Conservation (phyloP, 345 rosid genomes). For the Zanthoxylum bungeanum region DNA sequence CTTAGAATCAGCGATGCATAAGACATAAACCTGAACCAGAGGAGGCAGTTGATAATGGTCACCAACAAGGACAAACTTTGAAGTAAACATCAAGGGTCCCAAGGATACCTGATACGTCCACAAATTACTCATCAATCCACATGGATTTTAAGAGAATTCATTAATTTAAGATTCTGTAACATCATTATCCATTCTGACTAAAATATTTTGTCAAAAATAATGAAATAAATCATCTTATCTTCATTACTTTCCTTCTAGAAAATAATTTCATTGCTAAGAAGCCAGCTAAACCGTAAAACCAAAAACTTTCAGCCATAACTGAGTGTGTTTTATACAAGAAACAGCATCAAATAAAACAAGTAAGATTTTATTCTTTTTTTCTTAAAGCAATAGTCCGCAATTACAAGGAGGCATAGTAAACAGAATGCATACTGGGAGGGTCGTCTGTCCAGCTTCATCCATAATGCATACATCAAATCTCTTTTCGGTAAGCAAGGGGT, state of each 20-base stretch:
- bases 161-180: not conserved
- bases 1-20: constrained; percentile 5
- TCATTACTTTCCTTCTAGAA: not conserved
- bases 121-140: constrained; percentile 9
- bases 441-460: constrained; percentile 98
- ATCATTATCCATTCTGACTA: not conserved
- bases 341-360: not conserved
- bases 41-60: constrained; percentile 99
- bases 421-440: constrained; percentile 69
- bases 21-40: constrained; percentile 67
- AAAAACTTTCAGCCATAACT: no score
- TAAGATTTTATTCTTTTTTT: no score
- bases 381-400: constrained; percentile 14
- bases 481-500: constrained; percentile 82
- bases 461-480: constrained; percentile 89
- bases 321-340: not conserved
- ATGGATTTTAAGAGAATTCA: not conserved
- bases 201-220: not conserved
- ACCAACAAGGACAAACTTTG: constrained; percentile 91
- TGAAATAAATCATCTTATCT: not conserved
- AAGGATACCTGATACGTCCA: constrained; percentile 62
- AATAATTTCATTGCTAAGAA: not conserved
- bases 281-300: no score
- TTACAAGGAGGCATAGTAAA: not conserved
- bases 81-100: constrained; percentile 88